Evolutionary conservation across 305 asterid species (phyloP), one percentile per base, ranked within the genome.

Genomic region (Andrographis paniculata): DNA sequence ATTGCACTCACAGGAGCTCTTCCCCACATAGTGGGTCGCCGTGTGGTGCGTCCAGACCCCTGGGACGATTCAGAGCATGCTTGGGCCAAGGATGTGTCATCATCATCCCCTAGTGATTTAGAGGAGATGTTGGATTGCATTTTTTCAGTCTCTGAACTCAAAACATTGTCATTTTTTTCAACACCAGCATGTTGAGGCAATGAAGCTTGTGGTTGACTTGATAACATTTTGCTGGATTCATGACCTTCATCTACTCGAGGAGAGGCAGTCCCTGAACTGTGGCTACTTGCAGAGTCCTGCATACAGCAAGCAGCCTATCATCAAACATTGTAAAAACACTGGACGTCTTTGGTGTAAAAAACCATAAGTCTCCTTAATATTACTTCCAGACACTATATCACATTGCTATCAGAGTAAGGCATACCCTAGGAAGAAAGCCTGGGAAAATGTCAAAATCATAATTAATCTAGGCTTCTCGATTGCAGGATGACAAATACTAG

Each of bases 1-100:
- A 43, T 52, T 55, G 54, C 45, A 73, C 96, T 84, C 67, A 92
- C 99, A 48, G 83, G 66, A 54, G 84, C 64, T 60, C 87, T 94
- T 31, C 95, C 87, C 89, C 71, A 81, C 42, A 57, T 68, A 69
- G 84, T 63, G 41, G 87, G 69, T 35, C 65, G 68, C 14, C 78
- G 69, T 55, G 39, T 55, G 65, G 72, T 73, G 54, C 56, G 70
- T 35, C 43, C 44, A 54, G 79, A 65, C 48, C 72, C 73, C 44
- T 65, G 73, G 35, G 65, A 50, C 56, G 52, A 20, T 53, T 67
- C 73, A 20, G 70, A 40, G 27, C 83, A 56, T 49, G 52, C 53
- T 27, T 45, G 65, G 31, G 50, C 42, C 42, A 42, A n/a, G 20
- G 94, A 61, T 53, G 72, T 40, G 62, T 72, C 88, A 47, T 59